Base-by-base conservation (phyloP, 805 yeast genomes). In the Brettanomyces anomalus region DNA sequence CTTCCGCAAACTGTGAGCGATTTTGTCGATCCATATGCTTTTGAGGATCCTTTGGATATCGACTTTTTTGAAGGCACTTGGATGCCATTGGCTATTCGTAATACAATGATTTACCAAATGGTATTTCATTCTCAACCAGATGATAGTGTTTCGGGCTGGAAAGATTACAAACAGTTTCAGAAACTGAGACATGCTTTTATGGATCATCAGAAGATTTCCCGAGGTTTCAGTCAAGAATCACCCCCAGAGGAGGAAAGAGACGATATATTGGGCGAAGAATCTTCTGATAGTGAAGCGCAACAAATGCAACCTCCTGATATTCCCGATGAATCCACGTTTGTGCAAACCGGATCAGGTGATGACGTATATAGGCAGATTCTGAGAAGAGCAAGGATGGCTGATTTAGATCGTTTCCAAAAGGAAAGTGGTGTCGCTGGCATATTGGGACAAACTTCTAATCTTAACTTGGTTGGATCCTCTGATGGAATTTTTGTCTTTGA, bases 101-200 rank as follows among this genome's bases (percentile, higher is more conserved):
- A 93, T 56, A 87, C 97, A 0, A 70, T 76, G 46, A 66, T 94
- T 2, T 93, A 76, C 65, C 71, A 96, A 47, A 69, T 82, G 60
- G 85, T 93, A 1, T 93, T 93, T 72, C 89, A 89, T 49, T 79
- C 86, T 48, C 98, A 94, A 57, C 99, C 99, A 0, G 98, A 93
- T 61, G 87, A 90, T 58, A 70, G 77, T 5, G 97, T 90, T n/a
- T 71, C 71, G 19, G 74, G 88, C 0, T 93, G 99, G 99, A 74
- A 74, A 44, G 95, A 87, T 44, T 93, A 87, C 60, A 89, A 85
- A 58, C 78, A 73, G 21, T 83, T 70, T 57, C 71, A 78, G 45
- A 77, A 74, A 46, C 61, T 83, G 51, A 70, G 69, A 40, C 67
- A 71, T 16, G 87, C 83, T 0, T 86, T 86, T 55, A 45, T 48